These are phyloP conservation scores for Elaeis guineensis DNA, from an alignment of 176 grass and related monocot species.

Conservation along the genomic window DNA sequence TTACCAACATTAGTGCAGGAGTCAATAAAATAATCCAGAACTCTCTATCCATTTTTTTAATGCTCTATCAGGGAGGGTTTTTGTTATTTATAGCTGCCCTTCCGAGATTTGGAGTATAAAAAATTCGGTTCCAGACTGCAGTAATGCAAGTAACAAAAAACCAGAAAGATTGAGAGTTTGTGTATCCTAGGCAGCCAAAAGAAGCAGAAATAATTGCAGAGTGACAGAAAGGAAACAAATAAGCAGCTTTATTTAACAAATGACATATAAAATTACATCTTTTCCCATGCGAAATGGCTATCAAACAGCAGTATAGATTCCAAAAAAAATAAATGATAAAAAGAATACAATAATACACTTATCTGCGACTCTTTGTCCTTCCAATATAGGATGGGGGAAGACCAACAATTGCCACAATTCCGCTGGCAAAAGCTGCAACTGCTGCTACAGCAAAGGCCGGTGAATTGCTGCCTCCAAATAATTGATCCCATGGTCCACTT, in stretches of 20 bases:
- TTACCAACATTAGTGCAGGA: too few relatives aligned
- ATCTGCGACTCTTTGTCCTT: constrained; percentile 36
- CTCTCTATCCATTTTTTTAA: too few relatives aligned
- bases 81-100: too few relatives aligned
- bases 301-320: constrained; percentile 26
- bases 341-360: constrained; percentile 26
- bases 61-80: too few relatives aligned
- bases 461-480: constrained; percentile 44
- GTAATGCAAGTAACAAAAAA: too few relatives aligned
- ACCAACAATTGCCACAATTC: constrained; percentile 48
- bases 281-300: constrained; percentile 24
- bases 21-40: too few relatives aligned
- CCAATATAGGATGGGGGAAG: constrained; percentile 40
- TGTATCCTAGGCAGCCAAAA: not conserved
- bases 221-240: not conserved
- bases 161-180: too few relatives aligned
- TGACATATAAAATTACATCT: constrained; percentile 10
- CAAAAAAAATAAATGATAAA: constrained; percentile 13
- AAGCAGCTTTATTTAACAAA: constrained; percentile 17
- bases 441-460: constrained; percentile 44
- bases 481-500: constrained; percentile 49
- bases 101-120: too few relatives aligned
- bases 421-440: constrained; percentile 42
- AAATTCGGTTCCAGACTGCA: too few relatives aligned
- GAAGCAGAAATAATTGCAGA: not conserved